Base-by-base conservation (phyloP, 2,329 filamentous ascomycete genomes). In the Xylaria sp. region DNA sequence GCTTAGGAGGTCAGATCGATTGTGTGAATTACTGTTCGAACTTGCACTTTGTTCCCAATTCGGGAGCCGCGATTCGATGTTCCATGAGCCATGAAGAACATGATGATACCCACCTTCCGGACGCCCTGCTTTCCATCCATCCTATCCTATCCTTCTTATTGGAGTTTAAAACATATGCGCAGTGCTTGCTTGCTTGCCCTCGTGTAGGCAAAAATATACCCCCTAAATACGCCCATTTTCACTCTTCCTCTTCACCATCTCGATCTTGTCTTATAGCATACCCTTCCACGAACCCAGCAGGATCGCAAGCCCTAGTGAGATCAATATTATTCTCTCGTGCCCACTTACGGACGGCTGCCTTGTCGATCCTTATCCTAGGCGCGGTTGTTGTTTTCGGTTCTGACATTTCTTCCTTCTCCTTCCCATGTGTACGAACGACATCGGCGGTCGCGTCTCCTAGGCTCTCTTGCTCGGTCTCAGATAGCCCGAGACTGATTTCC, bases 221-320 rank as follows among this genome's bases (percentile, higher is more conserved):
- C 14, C 15, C 4, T 14, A 33, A n/a, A 50, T n/a, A 37, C 19
- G 15, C n/a, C n/a, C 28, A n/a, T n/a, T 37, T n/a, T 58, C 21
- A 64, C 38, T 51, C 55, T 23, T 63, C 61, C 7, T 59, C 49
- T 14, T 76, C 75, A 5, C 68, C 72, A 11, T 63, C 73, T 59
- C 74, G 74, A 3, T 73, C 75, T 28, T 70, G 64, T 70, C 80
- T 83, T 51, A 83, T 77, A 12, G 86, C 86, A 75, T 90, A 91
- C 56, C 87, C 84, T 65, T 89, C 86, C 6, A 89, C 77, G 69
- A 97, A 97, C 0, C 91, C 92, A 1, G 88, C 84, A 4, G 89
- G 84, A 75, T 92, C 89, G 55, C 95, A 91, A 1, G 88, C 83
- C 70, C 83, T 84, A 56, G 86, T 83, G 53, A 94, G 73, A 54